Evolutionary conservation across 768 basidiomycete genomes (phyloP).

Genomic region (Phanerochaete carnosa): DNA sequence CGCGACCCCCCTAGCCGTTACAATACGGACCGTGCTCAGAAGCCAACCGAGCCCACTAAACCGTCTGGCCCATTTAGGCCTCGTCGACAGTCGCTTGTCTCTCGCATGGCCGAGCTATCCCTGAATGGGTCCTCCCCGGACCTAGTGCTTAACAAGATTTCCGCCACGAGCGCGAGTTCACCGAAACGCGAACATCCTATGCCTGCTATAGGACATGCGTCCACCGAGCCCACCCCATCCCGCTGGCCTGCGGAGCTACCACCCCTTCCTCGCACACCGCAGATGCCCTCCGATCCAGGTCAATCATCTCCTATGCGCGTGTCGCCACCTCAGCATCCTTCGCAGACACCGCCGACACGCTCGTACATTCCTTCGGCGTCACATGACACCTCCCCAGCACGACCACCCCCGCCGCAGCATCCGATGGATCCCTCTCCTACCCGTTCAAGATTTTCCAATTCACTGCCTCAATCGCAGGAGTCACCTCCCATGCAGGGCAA

Average conservation of each 20-base stretch:
- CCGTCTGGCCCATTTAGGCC: not conserved
- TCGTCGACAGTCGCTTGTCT: constrained; percentile 4
- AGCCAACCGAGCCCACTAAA: not conserved
- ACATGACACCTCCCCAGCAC: not conserved
- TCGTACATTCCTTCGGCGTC: not conserved
- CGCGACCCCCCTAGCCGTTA: not conserved
- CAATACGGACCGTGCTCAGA: not conserved
- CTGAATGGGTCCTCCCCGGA: constrained; percentile 4
- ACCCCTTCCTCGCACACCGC: constrained; percentile 18
- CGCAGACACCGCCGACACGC: constrained; percentile 1
- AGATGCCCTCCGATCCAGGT: not conserved
- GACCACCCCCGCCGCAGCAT: not conserved
- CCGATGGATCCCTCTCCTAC: not conserved
- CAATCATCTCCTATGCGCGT: not conserved
- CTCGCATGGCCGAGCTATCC: constrained; percentile 11
- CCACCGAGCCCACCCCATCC: not conserved
- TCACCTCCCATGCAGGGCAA: not conserved
- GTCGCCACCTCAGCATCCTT: constrained; percentile 3
- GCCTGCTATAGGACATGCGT: constrained; percentile 2
- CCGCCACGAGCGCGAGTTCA: not conserved
- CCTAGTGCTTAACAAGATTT: not conserved
- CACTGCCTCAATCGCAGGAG: not conserved
- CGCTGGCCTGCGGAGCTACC: constrained; percentile 23
- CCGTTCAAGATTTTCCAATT: not conserved
- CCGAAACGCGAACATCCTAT: constrained; percentile 10